Percentiles rank a stretch among this genome's conserved stretches.
phyloP scores from a whole-genome alignment of 306 rosid genomes.

The cucumber (Cucumis sativus) region Cucumber_9930_V3 NC_026656.2:3593501-3594000 shows the following conservation, averaged over 20 bases:
- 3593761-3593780: slow-evolving; percentile 63
- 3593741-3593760: slow-evolving; percentile 55
- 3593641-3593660: background rate
- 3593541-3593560: slow-evolving; percentile 40
- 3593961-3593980: slow-evolving; percentile 98
- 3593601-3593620: slow-evolving; percentile 82
- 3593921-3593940: slow-evolving; percentile 89
- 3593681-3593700: background rate
- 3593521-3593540: slow-evolving; percentile 74
- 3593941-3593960: slow-evolving; percentile 89
- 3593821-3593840: slow-evolving; percentile 31
- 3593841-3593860: slow-evolving; percentile 4
- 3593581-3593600: slow-evolving; percentile 61
- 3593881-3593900: background rate
- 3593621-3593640: slow-evolving; percentile 22
- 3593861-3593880: slow-evolving; percentile 4
- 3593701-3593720: background rate
- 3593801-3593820: slow-evolving; percentile 78
- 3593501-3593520: slow-evolving; percentile 69
- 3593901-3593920: slow-evolving; percentile 49
- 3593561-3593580: slow-evolving; percentile 50
- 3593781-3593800: slow-evolving; percentile 80
- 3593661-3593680: background rate
- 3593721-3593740: slow-evolving; percentile 37
- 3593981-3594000: slow-evolving; percentile 95